These are phyloP conservation scores for Phytopythium helicoides DNA, from an alignment of 352 stramenopile species.

Conservation along the genomic window DNA sequence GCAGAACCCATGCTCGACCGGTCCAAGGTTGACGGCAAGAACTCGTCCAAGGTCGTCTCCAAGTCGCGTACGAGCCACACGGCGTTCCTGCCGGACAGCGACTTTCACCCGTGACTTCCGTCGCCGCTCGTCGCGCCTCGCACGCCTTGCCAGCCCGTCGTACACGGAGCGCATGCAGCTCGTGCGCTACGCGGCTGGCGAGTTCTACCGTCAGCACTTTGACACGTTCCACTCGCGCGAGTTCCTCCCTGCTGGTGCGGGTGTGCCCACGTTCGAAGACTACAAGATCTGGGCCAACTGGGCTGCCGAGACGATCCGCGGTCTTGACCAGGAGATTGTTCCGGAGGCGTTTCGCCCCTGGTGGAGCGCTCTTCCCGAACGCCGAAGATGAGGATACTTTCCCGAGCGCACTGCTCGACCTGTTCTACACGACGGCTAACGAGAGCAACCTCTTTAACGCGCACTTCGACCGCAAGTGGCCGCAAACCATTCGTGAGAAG, in stretches of 20 bases:
- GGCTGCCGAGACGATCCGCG: constrained; percentile 46
- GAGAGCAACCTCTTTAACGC: constrained; percentile 60
- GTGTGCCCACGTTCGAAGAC: constrained; percentile 44
- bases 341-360: constrained; percentile 59
- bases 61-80: constrained; percentile 78
- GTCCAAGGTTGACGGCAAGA: constrained; percentile 68
- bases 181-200: constrained; percentile 70
- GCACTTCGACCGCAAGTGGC: constrained; percentile 49
- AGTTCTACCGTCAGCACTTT: constrained; percentile 83
- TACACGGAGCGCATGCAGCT: constrained; percentile 75
- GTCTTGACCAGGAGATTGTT: constrained; percentile 36
- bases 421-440: constrained; percentile 55
- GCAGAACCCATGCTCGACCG: constrained; percentile 50
- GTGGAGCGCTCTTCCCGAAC: constrained; percentile 56
- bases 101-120: constrained; percentile 78
- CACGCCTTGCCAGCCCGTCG: constrained; percentile 64
- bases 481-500: constrained; percentile 57
- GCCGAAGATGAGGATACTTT: constrained; percentile 50
- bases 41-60: constrained; percentile 59
- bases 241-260: constrained; percentile 51
- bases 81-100: constrained; percentile 60
- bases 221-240: constrained; percentile 80
- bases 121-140: constrained; percentile 51
- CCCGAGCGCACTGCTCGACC: constrained; percentile 54
- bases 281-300: constrained; percentile 68